Conservation (phyloP, 768 basidiomycete species). For the Trametes gibbosa region DNA sequence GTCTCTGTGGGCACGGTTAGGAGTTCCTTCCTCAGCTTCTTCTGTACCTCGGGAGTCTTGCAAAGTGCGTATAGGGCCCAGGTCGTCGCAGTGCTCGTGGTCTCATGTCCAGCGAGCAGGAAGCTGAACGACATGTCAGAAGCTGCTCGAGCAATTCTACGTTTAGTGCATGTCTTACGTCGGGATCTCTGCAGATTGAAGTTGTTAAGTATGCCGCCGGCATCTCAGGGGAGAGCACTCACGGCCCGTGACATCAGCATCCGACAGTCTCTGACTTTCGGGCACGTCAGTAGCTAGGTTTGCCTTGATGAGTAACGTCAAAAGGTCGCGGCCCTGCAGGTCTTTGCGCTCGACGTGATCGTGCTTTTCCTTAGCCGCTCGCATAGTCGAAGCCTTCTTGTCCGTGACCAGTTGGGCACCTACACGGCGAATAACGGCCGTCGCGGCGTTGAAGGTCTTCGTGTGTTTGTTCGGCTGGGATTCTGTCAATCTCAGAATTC, state of each 20-base stretch:
- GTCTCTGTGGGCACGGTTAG: constrained; percentile 37
- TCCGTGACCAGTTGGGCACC: constrained; percentile 28
- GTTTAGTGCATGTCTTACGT: constrained; percentile 13
- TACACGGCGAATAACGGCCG: constrained; percentile 25
- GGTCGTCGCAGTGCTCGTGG: constrained; percentile 35
- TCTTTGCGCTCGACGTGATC: constrained; percentile 33
- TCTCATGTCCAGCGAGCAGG: constrained; percentile 41
- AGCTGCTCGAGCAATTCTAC: no score
- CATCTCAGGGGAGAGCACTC: constrained; percentile 22
- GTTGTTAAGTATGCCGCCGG: background rate
- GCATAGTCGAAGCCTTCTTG: constrained; percentile 18
- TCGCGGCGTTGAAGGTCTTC: constrained; percentile 3
- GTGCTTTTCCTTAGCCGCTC: constrained; percentile 19
- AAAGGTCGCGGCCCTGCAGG: constrained; percentile 47
- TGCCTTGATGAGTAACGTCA: constrained; percentile 59
- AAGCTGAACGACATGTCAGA: constrained; percentile 15
- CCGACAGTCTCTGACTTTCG: constrained; percentile 52
- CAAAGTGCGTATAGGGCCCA: constrained; percentile 41
- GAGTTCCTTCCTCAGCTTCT: constrained; percentile 40
- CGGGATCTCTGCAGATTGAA: constrained; percentile 20
- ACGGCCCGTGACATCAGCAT: constrained; percentile 61
- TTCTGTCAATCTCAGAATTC: no score
- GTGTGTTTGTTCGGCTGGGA: constrained; percentile 1
- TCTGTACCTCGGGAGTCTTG: constrained; percentile 35
- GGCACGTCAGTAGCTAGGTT: constrained; percentile 63